Evolutionary conservation across 495 filamentous ascomycete genomes (phyloP).

Genomic region (Penicillium waksmanii): DNA sequence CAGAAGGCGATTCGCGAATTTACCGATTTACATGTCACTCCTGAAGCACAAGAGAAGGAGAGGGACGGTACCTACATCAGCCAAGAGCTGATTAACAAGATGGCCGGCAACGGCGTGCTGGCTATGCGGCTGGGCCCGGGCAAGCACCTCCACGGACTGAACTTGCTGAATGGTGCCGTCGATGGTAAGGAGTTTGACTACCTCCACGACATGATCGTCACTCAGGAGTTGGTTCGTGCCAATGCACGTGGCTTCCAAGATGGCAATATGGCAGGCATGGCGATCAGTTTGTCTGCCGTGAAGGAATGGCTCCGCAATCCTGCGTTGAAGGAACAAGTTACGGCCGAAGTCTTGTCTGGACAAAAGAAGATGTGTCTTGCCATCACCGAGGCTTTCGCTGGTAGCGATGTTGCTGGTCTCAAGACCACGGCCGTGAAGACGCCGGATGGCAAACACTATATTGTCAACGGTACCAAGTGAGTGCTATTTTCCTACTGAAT

Average conservation of each 20-base stretch:
- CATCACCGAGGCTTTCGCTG: conserved; percentile 89
- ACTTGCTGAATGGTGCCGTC: conserved; percentile 69
- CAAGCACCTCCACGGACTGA: conserved; percentile 74
- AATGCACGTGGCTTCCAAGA: conserved; percentile 70
- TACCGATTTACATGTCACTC: conserved; percentile 68
- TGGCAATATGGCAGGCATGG: conserved; percentile 75
- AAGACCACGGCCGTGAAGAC: conserved; percentile 82
- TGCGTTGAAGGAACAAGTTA: conserved; percentile 65
- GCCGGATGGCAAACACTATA: conserved; percentile 80
- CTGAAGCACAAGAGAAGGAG: conserved; percentile 81
- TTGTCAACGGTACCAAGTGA: conserved; percentile 82
- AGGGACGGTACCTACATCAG: conserved; percentile 72
- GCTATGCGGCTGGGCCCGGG: conserved; percentile 86
- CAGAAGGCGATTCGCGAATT: conserved; percentile 76
- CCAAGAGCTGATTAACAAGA: conserved; percentile 76
- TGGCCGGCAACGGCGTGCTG: conserved; percentile 73
- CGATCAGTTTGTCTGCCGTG: conserved; percentile 80
- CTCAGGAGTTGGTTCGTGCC: conserved; percentile 71
- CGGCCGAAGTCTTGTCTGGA: conserved; percentile 73
- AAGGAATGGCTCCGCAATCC: conserved; percentile 76
- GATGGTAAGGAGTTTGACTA: conserved; percentile 85
- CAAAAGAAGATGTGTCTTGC: conserved; percentile 88
- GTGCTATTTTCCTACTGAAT: conserved; percentile 1
- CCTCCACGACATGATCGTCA: conserved; percentile 78
- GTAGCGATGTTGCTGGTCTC: conserved; percentile 82